Base-by-base conservation (phyloP, 2,329 filamentous ascomycete species). In the Aspergillus sp. region DNA sequence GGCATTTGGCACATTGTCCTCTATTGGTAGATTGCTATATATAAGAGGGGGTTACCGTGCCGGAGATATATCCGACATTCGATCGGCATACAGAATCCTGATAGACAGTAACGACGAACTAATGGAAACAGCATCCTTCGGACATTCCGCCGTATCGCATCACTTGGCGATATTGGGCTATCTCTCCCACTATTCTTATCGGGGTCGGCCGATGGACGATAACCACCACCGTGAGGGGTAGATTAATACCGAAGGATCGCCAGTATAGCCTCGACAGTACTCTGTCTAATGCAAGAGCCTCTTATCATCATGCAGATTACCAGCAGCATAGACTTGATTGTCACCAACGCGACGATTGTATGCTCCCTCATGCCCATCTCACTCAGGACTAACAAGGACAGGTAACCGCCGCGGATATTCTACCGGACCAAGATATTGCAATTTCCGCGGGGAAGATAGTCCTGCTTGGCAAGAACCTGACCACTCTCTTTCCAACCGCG, bases 371-470 rank as follows among this genome's bases (percentile, higher is more conserved):
- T 24, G 16, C 22, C 40, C 40, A 19, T n/a, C 11, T 42, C 35
- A 13, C 35, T 7, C 5, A n/a, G 40, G 11, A 13, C 40, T 42
- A 42, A 42, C 19, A 17, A 17, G 6, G 6, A 19, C 26, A 77
- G 75, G 74, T 76, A 40, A 79, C 76, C 19, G 74, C 77, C 4
- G 70, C 72, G 20, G 77, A 79, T 53, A 65, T 77, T 5, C 65
- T 79, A 3, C 67, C 72, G 9, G 72, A 71, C 2, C 68, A 75
- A 7, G 74, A 79, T 17, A 76, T 81, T 35, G 78, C 76, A n/a
- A 67, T 80, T 49, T 72, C 68, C 52, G 61, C 72, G 53, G 76
- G 76, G 51, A 76, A 74, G 49, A 79, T 80, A 38, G 64, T 66
- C 14, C 70, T 73, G 43, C 65, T 80, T n/a, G 78, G 75, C 3